These are phyloP conservation scores for Verticillium longisporum DNA, from an alignment of 2,329 filamentous ascomycete genomes.

Conservation along the genomic window DNA sequence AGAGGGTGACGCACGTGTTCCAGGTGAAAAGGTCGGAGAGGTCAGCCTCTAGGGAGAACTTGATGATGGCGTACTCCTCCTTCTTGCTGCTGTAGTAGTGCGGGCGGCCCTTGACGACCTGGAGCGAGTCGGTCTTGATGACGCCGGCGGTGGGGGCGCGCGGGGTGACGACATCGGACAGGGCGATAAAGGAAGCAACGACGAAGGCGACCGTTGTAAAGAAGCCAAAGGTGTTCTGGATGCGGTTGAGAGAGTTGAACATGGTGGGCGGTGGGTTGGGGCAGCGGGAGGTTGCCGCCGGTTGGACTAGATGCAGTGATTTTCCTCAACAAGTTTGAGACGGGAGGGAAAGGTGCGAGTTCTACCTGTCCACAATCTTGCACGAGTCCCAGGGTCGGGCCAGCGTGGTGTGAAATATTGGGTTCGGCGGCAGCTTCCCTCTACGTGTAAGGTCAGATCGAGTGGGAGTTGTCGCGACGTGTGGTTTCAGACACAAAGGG, in stretches of 20 bases:
- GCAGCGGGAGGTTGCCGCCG: neutral
- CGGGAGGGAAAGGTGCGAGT: neutral
- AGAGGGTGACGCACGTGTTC: conserved; percentile 60
- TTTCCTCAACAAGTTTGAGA: neutral
- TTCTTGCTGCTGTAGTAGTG: conserved; percentile 91
- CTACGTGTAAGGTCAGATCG: neutral
- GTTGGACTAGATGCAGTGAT: neutral
- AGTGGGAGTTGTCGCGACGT: neutral
- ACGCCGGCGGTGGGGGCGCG: conserved; percentile 58
- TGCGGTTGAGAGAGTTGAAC: conserved; percentile 79
- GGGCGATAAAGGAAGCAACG: conserved; percentile 71
- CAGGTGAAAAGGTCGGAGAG: conserved; percentile 90
- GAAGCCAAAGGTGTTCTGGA: conserved; percentile 94
- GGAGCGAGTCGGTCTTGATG: conserved; percentile 66
- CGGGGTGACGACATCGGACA: conserved; percentile 66
- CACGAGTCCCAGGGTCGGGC: neutral
- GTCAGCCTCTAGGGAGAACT: conserved; percentile 89
- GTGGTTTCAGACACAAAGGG: neutral
- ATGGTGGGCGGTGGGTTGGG: conserved; percentile 42
- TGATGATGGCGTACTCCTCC: conserved; percentile 92
- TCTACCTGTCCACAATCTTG: neutral
- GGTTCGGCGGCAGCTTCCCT: neutral
- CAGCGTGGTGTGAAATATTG: neutral
- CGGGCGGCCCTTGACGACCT: conserved; percentile 87
- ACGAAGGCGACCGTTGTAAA: conserved; percentile 90